phyloP scores from a whole-genome alignment of 2,329 filamentous ascomycete species.

The Exophiala mesophila region DNA sequence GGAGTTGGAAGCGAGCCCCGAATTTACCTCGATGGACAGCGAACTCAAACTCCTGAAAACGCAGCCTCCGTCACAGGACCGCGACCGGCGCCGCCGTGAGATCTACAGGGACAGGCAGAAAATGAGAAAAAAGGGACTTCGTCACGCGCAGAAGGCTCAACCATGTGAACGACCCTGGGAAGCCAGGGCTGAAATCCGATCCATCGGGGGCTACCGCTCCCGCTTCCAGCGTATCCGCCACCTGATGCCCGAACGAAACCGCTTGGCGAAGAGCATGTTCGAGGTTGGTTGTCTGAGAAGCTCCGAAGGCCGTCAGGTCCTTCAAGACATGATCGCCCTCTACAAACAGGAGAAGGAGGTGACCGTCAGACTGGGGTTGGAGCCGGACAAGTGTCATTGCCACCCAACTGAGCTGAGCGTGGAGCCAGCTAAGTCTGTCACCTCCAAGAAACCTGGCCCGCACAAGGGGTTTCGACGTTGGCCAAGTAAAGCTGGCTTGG shows the following conservation, averaged over 20 bases:
- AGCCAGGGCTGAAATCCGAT: neutral
- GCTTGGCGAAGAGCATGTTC: conserved; percentile 5
- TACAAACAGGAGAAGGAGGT: conserved; percentile 6
- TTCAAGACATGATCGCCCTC: conserved; percentile 8
- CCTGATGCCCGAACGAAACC: conserved; percentile 10
- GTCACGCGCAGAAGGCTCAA: conserved; percentile 7
- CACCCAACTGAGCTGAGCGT: neutral
- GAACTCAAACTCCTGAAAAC: neutral
- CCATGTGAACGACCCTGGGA: neutral
- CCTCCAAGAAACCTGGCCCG: neutral
- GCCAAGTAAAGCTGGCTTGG: conserved; percentile 3
- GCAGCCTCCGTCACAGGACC: neutral
- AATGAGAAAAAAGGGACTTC: conserved; percentile 8
- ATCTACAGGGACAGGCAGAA: conserved; percentile 5
- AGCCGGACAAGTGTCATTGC: conserved; percentile 12
- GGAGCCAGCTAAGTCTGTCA: neutral
- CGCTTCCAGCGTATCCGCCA: conserved; percentile 5
- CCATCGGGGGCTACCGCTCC: neutral
- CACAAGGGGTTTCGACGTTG: conserved; percentile 1
- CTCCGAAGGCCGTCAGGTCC: conserved; percentile 3
- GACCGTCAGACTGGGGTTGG: conserved; percentile 2
- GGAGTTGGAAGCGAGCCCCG: conserved; percentile 3
- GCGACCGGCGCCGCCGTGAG: conserved; percentile 1
- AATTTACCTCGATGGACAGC: conserved; percentile 1
- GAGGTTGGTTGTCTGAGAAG: conserved; percentile 7